These are phyloP conservation scores for Candida maris DNA, from an alignment of 805 yeast genomes.

Conservation along the genomic window DNA sequence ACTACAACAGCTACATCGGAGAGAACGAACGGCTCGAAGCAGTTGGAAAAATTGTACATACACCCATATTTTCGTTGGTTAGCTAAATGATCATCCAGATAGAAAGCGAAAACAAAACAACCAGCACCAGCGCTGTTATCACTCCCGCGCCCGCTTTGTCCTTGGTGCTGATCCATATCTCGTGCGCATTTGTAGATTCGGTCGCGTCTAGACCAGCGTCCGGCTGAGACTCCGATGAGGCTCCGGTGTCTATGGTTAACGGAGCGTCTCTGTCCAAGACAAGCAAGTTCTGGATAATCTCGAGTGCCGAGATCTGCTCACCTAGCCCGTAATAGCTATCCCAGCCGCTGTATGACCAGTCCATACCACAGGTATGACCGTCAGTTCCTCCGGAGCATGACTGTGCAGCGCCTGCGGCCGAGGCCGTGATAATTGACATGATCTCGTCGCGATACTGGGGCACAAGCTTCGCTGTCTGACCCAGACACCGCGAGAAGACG, in stretches of 20 bases:
- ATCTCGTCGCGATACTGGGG: constrained; percentile 47
- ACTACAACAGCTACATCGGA: too few species aligned
- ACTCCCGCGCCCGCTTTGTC: constrained; percentile 91
- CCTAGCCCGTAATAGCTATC: constrained; percentile 76
- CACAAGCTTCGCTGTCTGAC: constrained; percentile 51
- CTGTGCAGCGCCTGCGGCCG: constrained; percentile 68
- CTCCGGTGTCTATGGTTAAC: constrained; percentile 60
- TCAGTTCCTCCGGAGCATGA: constrained; percentile 84
- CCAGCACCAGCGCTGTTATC: constrained; percentile 70
- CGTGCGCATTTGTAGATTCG: constrained; percentile 41
- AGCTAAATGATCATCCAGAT: constrained; percentile 62
- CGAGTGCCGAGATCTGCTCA: constrained; percentile 79
- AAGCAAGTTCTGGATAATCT: constrained; percentile 48
- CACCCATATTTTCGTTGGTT: too few species aligned
- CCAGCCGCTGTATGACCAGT: constrained; percentile 62
- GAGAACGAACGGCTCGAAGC: too few species aligned
- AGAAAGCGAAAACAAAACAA: constrained; percentile 57
- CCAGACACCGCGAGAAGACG: constrained; percentile 62
- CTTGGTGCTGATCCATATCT: constrained; percentile 48
- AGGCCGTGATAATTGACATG: constrained; percentile 29
- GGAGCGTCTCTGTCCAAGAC: constrained; percentile 49
- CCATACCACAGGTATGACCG: constrained; percentile 78
- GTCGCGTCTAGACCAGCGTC: constrained; percentile 49
- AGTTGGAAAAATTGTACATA: too few species aligned
- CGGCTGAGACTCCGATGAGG: constrained; percentile 40